Percentiles rank a stretch among this genome's conserved stretches.
Evolutionary conservation across 495 filamentous ascomycete genomes (phyloP).

Genomic region (Penicillium herquei): DNA sequence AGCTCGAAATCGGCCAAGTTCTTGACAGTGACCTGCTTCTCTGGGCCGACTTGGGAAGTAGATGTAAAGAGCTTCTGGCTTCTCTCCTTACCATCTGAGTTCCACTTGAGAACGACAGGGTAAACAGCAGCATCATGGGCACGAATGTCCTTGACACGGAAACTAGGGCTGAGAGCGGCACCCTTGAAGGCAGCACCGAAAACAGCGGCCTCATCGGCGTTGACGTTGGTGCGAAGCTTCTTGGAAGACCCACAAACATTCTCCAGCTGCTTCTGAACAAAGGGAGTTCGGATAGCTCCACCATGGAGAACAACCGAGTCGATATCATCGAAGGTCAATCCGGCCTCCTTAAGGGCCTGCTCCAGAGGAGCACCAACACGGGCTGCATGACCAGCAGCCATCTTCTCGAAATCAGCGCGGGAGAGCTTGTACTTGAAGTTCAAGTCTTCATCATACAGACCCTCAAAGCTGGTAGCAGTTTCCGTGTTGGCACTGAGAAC

Average conservation of each 20-base stretch:
- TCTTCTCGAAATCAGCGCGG: constrained; percentile 77
- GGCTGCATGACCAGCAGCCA: constrained; percentile 66
- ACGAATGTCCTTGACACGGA: constrained; percentile 95
- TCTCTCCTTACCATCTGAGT: constrained; percentile 59
- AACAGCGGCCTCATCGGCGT: constrained; percentile 94
- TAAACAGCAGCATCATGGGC: constrained; percentile 72
- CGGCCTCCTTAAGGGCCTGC: constrained; percentile 70
- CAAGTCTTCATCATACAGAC: constrained; percentile 77
- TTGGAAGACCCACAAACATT: constrained; percentile 63
- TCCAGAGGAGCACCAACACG: constrained; percentile 69
- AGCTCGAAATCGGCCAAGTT: constrained; percentile 84
- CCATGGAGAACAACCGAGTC: constrained; percentile 93
- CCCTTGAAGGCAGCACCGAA: constrained; percentile 96
- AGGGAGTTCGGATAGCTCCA: constrained; percentile 86
- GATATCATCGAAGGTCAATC: constrained; percentile 70
- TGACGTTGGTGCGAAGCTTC: constrained; percentile 91
- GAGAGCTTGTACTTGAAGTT: constrained; percentile 90
- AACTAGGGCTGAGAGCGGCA: constrained; percentile 85
- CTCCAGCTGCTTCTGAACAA: constrained; percentile 89
- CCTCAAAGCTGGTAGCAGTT: constrained; percentile 77
- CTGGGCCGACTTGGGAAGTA: constrained; percentile 69
- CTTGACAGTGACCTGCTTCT: constrained; percentile 86
- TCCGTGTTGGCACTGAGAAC: constrained; percentile 91
- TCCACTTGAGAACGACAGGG: constrained; percentile 68
- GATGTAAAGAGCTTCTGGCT: constrained; percentile 77